Evolutionary conservation across 1,284 basidiomycete genomes (phyloP).

Genomic region (Coriolopsis trogii): DNA sequence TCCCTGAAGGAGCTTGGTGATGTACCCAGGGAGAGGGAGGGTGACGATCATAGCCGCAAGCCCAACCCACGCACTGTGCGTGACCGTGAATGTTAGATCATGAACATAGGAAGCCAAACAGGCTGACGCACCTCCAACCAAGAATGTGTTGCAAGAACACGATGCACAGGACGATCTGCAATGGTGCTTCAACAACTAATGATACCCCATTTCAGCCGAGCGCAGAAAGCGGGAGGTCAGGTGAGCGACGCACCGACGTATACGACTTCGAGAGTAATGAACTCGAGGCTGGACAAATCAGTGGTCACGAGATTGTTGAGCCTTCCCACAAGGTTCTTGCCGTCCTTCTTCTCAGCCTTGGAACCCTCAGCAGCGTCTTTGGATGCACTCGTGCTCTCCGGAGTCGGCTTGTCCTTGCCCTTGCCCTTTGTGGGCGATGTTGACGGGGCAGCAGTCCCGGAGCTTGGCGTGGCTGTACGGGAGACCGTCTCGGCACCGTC

Average conservation of each 20-base stretch:
- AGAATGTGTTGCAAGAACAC: slow-evolving; percentile 48
- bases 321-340: slow-evolving; percentile 49
- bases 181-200: slow-evolving; percentile 10
- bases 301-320: slow-evolving; percentile 49
- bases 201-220: too few species aligned
- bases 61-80: slow-evolving; percentile 47
- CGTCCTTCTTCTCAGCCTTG: slow-evolving; percentile 4
- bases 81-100: too few species aligned
- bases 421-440: too few species aligned
- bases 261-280: slow-evolving; percentile 37
- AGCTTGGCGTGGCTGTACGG: too few species aligned
- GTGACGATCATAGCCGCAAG: slow-evolving; percentile 53
- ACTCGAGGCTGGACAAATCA: slow-evolving; percentile 38
- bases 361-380: too few species aligned
- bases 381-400: too few species aligned
- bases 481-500: too few species aligned
- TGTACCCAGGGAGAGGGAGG: slow-evolving; percentile 53
- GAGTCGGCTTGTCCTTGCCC: too few species aligned
- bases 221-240: too few species aligned
- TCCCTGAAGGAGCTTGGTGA: slow-evolving; percentile 30
- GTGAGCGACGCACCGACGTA: slow-evolving; percentile 15
- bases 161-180: slow-evolving; percentile 41
- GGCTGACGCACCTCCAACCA: slow-evolving; percentile 44
- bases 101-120: background rate
- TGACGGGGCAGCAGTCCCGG: too few species aligned